Evolutionary conservation across 495 filamentous ascomycete genomes (phyloP).

Genomic region (Aspergillus avenaceus): DNA sequence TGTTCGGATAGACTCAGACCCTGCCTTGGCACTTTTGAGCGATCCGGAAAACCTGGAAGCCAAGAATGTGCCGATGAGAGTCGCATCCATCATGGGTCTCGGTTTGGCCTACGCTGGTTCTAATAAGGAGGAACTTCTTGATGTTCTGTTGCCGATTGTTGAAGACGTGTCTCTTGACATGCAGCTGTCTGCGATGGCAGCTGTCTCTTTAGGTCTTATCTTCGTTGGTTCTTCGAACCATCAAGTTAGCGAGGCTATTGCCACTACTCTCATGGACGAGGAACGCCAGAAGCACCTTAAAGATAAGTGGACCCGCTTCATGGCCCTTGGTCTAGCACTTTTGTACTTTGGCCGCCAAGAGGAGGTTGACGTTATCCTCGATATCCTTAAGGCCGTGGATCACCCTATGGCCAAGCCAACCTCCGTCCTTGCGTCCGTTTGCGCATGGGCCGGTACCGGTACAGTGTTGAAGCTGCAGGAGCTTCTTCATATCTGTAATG

Average conservation of each 20-base stretch:
- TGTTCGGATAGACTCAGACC: constrained; percentile 80
- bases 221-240: constrained; percentile 90
- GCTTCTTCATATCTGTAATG: constrained; percentile 93
- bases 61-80: constrained; percentile 70
- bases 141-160: constrained; percentile 80
- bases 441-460: constrained; percentile 95
- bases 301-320: constrained; percentile 96
- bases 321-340: constrained; percentile 89
- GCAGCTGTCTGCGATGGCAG: constrained; percentile 95
- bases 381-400: constrained; percentile 91
- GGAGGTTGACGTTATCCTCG: constrained; percentile 91
- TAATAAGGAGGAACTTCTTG: constrained; percentile 77
- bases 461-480: constrained; percentile 96
- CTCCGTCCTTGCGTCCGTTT: constrained; percentile 86
- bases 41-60: constrained; percentile 71
- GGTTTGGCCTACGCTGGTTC: constrained; percentile 91
- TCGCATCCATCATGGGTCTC: constrained; percentile 90
- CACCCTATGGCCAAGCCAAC: constrained; percentile 93
- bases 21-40: constrained; percentile 77
- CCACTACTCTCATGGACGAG: constrained; percentile 87
- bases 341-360: constrained; percentile 96
- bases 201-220: constrained; percentile 82
- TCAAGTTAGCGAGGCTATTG: constrained; percentile 81
- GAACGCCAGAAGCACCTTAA: constrained; percentile 83
- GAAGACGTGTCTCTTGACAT: constrained; percentile 77